These are phyloP conservation scores for Lodderomyces pseudojiufengensis DNA, from an alignment of 1,139 yeast genomes.

Conservation along the genomic window DNA sequence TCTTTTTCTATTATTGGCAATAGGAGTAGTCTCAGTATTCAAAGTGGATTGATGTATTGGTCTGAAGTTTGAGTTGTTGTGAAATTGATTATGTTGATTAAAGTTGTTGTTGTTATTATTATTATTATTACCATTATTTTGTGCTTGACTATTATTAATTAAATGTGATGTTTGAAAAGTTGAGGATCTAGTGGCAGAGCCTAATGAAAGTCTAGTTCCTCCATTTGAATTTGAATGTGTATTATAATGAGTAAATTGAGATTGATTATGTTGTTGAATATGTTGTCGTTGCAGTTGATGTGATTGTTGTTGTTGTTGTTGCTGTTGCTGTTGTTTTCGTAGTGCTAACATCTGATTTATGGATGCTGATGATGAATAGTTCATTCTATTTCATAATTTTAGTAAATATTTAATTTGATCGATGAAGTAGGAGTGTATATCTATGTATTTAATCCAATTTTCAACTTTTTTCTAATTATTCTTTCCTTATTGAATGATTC, in stretches of 20 bases:
- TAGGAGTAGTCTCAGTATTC: conserved; percentile 5
- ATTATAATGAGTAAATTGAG: neutral
- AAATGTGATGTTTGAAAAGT: conserved; percentile 1
- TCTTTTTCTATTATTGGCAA: conserved; percentile 23
- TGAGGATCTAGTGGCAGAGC: conserved; percentile 1
- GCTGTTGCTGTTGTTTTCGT: conserved; percentile 6
- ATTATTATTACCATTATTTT: too few species aligned
- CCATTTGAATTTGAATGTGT: conserved; percentile 1
- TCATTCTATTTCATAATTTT: conserved; percentile 3
- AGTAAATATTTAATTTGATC: too few species aligned
- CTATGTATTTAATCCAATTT: too few species aligned
- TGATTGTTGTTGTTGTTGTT: neutral
- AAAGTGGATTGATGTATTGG: conserved; percentile 3
- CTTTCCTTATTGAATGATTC: too few species aligned
- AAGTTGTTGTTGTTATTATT: too few species aligned
- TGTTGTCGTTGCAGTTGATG: conserved; percentile 1
- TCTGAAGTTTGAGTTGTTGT: conserved; percentile 3
- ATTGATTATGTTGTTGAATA: neutral
- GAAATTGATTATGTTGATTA: too few species aligned
- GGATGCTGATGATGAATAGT: conserved; percentile 4
- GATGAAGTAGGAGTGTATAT: too few species aligned
- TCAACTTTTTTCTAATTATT: too few species aligned
- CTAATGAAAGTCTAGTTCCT: conserved; percentile 1
- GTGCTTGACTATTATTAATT: neutral
- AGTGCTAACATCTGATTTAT: conserved; percentile 4